Conservation (phyloP, 2,329 filamentous ascomycete genomes). For the Aplosporella prunicola region DNA sequence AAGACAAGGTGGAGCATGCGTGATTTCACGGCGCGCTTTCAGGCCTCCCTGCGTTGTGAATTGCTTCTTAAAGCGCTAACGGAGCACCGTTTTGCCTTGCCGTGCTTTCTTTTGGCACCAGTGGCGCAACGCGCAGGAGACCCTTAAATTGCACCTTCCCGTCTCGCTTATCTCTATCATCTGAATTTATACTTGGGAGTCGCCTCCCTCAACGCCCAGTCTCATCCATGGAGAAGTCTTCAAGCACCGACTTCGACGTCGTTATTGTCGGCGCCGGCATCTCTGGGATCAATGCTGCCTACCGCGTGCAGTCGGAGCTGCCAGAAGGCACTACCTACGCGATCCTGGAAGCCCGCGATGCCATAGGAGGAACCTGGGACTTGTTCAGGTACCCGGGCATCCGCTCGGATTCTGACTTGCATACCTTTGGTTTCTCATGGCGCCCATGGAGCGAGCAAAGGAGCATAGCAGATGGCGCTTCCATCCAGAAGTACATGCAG, state of each 20-base stretch:
- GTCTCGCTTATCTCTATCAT: no score
- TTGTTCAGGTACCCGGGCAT: conserved; percentile 69
- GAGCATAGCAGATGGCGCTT: conserved; percentile 36
- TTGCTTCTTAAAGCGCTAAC: no score
- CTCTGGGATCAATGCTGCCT: conserved; percentile 65
- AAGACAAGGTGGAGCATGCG: no score
- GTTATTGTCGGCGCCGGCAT: conserved; percentile 66
- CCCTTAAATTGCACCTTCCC: no score
- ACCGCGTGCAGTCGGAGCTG: conserved; percentile 53
- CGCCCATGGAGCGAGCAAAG: conserved; percentile 52
- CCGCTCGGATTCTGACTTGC: conserved; percentile 40
- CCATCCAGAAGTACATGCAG: conserved; percentile 36
- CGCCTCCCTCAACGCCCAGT: no score
- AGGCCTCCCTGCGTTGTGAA: no score
- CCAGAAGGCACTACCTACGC: conserved; percentile 48
- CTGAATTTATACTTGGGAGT: no score
- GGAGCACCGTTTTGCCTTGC: no score
- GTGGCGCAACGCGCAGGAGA: no score
- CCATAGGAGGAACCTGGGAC: conserved; percentile 69
- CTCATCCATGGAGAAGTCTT: no score
- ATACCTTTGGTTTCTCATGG: conserved; percentile 55
- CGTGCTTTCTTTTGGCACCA: no score
- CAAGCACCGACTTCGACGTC: conserved; percentile 31
- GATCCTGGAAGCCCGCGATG: conserved; percentile 57
- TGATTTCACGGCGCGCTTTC: no score